These are phyloP conservation scores for Kuraishia cidri DNA, from an alignment of 805 yeast genomes.

Conservation along the genomic window DNA sequence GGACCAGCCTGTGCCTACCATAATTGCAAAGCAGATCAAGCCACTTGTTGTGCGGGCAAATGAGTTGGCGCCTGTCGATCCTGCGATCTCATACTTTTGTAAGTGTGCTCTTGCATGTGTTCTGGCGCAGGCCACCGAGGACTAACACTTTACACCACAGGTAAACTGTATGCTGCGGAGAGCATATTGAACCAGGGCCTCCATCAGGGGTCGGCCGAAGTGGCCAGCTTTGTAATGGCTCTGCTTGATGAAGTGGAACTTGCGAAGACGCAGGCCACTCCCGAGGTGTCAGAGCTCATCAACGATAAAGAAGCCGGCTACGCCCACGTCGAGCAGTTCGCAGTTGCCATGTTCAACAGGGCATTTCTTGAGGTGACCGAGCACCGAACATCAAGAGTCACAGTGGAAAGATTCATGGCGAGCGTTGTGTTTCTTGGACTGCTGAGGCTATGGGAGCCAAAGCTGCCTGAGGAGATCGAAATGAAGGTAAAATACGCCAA, in stretches of 20 bases:
- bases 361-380: constrained; percentile 38
- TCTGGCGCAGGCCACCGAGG: too few relatives aligned
- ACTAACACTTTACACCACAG: constrained; percentile 4
- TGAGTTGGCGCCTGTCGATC: constrained; percentile 51
- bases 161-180: constrained; percentile 60
- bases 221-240: constrained; percentile 48
- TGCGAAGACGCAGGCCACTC: constrained; percentile 30
- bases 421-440: constrained; percentile 44
- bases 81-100: constrained; percentile 68
- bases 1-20: constrained; percentile 18
- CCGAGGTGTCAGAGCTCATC: constrained; percentile 36
- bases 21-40: constrained; percentile 24
- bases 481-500: constrained; percentile 50
- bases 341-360: constrained; percentile 45
- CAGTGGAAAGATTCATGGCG: constrained; percentile 45
- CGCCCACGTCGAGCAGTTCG: constrained; percentile 47
- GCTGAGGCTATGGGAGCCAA: constrained; percentile 32
- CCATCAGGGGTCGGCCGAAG: constrained; percentile 47
- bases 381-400: constrained; percentile 31
- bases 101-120: too few relatives aligned
- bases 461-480: constrained; percentile 13
- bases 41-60: constrained; percentile 44
- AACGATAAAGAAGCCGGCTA: constrained; percentile 50
- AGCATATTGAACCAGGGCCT: constrained; percentile 50
- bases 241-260: constrained; percentile 68